Conservation (phyloP, 2,329 filamentous ascomycete genomes). For the Penicillium sp. region DNA sequence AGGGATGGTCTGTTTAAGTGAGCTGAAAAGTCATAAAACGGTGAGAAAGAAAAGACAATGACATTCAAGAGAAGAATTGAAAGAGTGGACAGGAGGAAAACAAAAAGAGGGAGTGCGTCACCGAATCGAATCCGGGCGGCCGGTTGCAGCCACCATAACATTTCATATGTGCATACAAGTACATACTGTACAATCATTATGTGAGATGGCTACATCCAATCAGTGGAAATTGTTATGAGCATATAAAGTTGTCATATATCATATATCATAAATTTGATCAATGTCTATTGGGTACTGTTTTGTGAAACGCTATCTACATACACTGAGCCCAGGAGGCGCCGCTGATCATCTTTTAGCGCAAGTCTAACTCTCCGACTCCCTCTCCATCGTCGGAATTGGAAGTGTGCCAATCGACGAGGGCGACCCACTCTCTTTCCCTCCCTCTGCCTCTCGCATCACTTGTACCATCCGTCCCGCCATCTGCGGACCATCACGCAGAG, state of each 20-base stretch:
- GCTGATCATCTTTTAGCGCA: not conserved
- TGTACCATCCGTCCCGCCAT: constrained; percentile 35
- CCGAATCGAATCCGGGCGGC: constrained; percentile 30
- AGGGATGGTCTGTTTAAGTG: not conserved
- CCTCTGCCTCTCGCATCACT: constrained; percentile 36
- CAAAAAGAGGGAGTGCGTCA: constrained; percentile 11
- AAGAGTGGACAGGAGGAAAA: not conserved
- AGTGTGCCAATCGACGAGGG: constrained; percentile 26
- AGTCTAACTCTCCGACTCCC: constrained; percentile 2
- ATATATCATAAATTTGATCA: not conserved
- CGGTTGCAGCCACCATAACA: constrained; percentile 28
- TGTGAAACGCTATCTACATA: no score
- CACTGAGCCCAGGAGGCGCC: no score
- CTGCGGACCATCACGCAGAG: constrained; percentile 31
- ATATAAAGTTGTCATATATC: not conserved
- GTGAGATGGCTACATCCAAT: no score
- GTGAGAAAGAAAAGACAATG: constrained; percentile 4
- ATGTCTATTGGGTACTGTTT: no score
- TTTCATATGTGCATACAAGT: no score
- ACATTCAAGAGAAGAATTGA: not conserved
- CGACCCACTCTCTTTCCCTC: constrained; percentile 33
- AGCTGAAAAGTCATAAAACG: not conserved
- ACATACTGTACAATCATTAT: no score
- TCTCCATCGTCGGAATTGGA: constrained; percentile 8
- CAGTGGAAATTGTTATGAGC: no score